These are phyloP conservation scores for Spongospora subterranea DNA, from an alignment of 208 protist species.

Conservation along the genomic window DNA sequence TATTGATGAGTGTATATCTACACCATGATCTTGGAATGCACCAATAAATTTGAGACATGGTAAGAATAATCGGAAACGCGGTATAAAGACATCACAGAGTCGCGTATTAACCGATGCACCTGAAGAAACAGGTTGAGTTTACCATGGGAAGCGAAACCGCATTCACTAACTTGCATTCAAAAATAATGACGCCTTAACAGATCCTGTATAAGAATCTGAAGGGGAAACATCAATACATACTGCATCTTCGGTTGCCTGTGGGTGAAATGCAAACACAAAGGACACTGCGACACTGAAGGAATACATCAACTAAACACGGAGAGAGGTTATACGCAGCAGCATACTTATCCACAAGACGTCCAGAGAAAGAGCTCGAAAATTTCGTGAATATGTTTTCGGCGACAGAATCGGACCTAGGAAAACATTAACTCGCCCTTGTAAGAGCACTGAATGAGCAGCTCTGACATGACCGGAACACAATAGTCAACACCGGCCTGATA, in stretches of 20 bases:
- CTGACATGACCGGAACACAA: not conserved
- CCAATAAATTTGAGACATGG: not conserved
- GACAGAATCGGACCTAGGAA: not conserved
- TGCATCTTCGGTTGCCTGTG: not conserved
- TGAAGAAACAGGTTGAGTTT: not conserved
- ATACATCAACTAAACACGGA: not conserved
- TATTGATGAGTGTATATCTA: not conserved
- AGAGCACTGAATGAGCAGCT: not conserved
- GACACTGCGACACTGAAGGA: not conserved
- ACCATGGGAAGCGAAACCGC: not conserved
- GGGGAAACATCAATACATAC: conserved; percentile 35
- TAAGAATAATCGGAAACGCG: not conserved
- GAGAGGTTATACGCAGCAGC: not conserved
- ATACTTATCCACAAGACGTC: not conserved
- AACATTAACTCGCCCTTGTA: not conserved
- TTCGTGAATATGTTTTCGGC: not conserved
- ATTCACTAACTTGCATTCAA: conserved; percentile 10
- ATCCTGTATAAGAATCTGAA: not conserved
- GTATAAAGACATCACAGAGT: not conserved
- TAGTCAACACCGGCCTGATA: not conserved
- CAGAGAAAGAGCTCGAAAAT: not conserved
- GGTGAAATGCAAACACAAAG: conserved; percentile 40
- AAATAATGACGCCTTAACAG: not conserved
- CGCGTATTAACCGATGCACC: not conserved
- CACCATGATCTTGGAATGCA: not conserved